Evolutionary conservation across 73 alveolate genomes (phyloP).

Genomic region (Diophrys appendiculata): DNA sequence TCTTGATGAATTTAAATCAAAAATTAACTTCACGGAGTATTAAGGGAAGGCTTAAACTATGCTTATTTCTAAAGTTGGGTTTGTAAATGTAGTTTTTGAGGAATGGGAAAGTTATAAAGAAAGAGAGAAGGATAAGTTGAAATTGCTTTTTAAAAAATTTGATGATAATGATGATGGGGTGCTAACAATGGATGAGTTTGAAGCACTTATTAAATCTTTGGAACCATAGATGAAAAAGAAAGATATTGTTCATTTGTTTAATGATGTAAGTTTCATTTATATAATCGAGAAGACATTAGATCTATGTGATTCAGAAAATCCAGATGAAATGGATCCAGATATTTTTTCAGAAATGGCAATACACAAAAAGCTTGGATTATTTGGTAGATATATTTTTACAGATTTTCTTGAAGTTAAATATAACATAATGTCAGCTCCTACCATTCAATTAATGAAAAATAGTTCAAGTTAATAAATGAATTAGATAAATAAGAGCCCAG

Average conservation of each 20-base stretch:
- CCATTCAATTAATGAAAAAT: too few relatives aligned
- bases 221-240: constrained; percentile 32
- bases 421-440: too few relatives aligned
- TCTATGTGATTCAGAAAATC: constrained; percentile 1
- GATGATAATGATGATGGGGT: constrained; percentile 69
- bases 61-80: neutral
- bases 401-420: too few relatives aligned
- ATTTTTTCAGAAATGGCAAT: constrained; percentile 21
- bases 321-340: constrained; percentile 30
- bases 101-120: constrained; percentile 1
- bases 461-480: too few relatives aligned
- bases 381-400: constrained; percentile 37
- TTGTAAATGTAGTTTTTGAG: constrained; percentile 6
- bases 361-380: constrained; percentile 32
- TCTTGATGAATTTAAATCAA: constrained; percentile 8
- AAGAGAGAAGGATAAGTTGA: constrained; percentile 1
- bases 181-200: constrained; percentile 46
- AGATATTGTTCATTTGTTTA: constrained; percentile 21
- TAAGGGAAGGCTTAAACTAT: neutral
- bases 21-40: constrained; percentile 1
- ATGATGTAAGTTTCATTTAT: too few relatives aligned
- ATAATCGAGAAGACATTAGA: too few relatives aligned
- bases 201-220: constrained; percentile 11
- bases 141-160: constrained; percentile 10
- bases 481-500: too few relatives aligned